Base-by-base conservation (phyloP, 306 rosid species). In the Dalbergia cultrata region DNA sequence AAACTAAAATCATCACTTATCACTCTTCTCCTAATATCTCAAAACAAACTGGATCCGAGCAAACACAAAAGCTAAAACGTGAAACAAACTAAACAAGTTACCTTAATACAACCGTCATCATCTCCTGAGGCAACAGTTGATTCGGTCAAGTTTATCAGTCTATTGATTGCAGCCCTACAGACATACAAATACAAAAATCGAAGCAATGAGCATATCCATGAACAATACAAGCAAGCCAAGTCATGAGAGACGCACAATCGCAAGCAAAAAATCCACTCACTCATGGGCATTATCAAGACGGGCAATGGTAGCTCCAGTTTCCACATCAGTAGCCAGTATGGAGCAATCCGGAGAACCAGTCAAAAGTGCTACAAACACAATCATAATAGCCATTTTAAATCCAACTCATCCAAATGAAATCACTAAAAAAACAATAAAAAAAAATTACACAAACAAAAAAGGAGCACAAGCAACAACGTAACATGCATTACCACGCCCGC, bases 101-200 rank as follows among this genome's bases (percentile, higher is more conserved):
- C 98, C 97, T 95, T 95, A 71, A 95, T 90, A 66, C 89, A 87
- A 70, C 98, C 98, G 16, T 77, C 91, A 61, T 95, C 97, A 21
- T 95, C 97, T 77, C 98, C 98, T 0, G 98, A 88, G 60, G 98
- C 98, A 72, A 95, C 86, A 4, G 97, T 91, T 47, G 92, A 84
- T 67, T 85, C 88, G 0, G 90, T 87, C 84, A 95, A 81, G 87
- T 89, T 95, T 80, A 95, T 75, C 88, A 95, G 82, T 84, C 88
- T 91, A 80, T 89, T 95, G 62, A 95, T 71, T 0, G 98, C 92
- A 65, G 84, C 89, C 73, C 98, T 95, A 87, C 59, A 70, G 37
- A 85, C 50, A 67, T 1, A 18, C 34, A 75, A 70, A 54, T 54
- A 37, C 50, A 67, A 75, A 49, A 67, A 57, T 35, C 13, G 14